Base-by-base conservation (phyloP, 805 yeast genomes). In the Alloascoidea africana region DNA sequence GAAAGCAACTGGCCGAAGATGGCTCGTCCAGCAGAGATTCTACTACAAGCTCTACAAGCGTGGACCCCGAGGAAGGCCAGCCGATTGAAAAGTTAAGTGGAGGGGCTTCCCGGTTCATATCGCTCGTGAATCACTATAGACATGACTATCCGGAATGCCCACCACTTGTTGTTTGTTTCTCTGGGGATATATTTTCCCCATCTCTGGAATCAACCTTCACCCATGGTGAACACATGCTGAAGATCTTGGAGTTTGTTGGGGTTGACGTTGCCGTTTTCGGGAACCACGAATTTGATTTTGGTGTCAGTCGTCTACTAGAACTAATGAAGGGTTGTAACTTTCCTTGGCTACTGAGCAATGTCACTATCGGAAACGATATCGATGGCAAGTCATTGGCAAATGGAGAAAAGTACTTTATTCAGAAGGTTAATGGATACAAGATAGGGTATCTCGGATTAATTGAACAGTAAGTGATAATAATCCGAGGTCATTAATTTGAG, bases 261-360 rank as follows among this genome's bases (percentile, higher is more conserved):
- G 36, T 46, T 5, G 46, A 46, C 33, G 48, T 46, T 18, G 46
- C 49, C 5, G 43, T 41, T 4, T 44, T 43, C 17, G 49, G 49
- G 16, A 46, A 46, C 32, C 49, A 46, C 19, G 49, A 46, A 15
- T 46, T 46, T 37, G 49, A 46, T 32, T 46, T 46, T 18, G 49
- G 49, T 8, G 42, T 46, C 14, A 42, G 41, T 5, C 48, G 43
- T 35, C 43, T 46, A 3, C 16, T 17, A 5, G 18, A 11, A 19
- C 38, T 46, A 27, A 38, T 38, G 32, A 17, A 35, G 4, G 35
- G 36, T 16, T 43, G 42, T 27, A 45, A 44, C 23, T 46, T 46
- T 36, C 49, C 49, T 11, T 46, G 49, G 49, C 15, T 44, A 37
- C 34, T 44, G 15, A 32, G 49, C 6, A 46, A 46, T 17, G 46